These are phyloP conservation scores for Peronospora farinosa DNA, from an alignment of 352 stramenopile genomes.

Conservation along the genomic window DNA sequence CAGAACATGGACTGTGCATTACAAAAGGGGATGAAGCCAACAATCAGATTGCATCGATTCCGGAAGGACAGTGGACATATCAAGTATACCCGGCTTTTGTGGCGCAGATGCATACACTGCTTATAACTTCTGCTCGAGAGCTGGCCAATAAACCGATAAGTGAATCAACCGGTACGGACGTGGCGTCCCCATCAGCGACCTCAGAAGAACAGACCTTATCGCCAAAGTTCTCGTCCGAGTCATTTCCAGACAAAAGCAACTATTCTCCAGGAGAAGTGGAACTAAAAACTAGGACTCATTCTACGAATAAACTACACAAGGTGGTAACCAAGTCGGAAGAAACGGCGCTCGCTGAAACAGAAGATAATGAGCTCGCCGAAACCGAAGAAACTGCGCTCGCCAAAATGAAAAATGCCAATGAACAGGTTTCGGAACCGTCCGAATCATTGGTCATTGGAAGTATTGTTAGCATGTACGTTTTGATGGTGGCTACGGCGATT, in stretches of 20 bases:
- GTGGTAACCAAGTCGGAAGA: slow-evolving; percentile 11
- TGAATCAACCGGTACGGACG: neutral
- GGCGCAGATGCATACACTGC: slow-evolving; percentile 39
- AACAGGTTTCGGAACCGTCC: too few relatives aligned
- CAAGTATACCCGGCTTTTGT: slow-evolving; percentile 49
- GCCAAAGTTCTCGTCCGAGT: neutral
- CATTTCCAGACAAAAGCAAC: neutral
- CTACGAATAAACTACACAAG: neutral
- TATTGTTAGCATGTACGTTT: slow-evolving; percentile 43
- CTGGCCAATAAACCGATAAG: slow-evolving; percentile 17
- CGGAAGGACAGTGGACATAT: slow-evolving; percentile 41
- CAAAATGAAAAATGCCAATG: too few relatives aligned
- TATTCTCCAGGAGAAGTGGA: too few relatives aligned
- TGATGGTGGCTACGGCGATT: slow-evolving; percentile 41
- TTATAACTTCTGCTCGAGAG: slow-evolving; percentile 33
- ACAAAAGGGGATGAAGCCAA: slow-evolving; percentile 36
- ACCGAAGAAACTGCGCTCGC: too few relatives aligned
- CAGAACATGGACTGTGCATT: slow-evolving; percentile 35
- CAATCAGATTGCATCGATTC: slow-evolving; percentile 48
- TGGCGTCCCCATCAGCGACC: neutral
- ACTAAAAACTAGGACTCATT: too few relatives aligned
- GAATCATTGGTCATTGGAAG: neutral
- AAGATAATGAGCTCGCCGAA: slow-evolving; percentile 3
- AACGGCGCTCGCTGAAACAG: too few relatives aligned
- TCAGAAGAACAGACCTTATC: neutral